These are phyloP conservation scores for Hylodesmum podocarpum DNA, from an alignment of 306 rosid genomes.

Conservation along the genomic window DNA sequence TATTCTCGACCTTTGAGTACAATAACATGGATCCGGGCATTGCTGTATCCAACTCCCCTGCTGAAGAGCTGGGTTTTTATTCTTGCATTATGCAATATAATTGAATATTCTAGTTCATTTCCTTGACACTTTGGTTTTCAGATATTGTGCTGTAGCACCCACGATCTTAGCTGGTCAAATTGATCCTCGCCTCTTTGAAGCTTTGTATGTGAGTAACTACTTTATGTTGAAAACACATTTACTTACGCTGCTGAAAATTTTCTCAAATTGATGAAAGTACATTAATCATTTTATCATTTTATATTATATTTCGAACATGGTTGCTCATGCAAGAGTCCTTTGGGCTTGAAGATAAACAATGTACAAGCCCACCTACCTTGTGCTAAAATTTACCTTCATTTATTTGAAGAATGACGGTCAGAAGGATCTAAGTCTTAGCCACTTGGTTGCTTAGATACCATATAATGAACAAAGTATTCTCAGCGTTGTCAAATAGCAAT, in stretches of 20 bases:
- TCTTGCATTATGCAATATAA: slow-evolving; percentile 22
- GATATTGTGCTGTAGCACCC: slow-evolving; percentile 92
- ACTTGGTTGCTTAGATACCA: neutral
- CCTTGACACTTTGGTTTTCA: slow-evolving; percentile 69
- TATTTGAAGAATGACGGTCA: neutral
- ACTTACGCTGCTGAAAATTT: slow-evolving; percentile 19
- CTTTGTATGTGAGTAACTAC: slow-evolving; percentile 79
- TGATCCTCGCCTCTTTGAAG: slow-evolving; percentile 86
- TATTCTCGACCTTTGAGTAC: slow-evolving; percentile 75
- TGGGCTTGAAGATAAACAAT: neutral
- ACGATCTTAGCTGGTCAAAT: slow-evolving; percentile 88
- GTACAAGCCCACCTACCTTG: neutral
- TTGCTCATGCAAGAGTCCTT: neutral
- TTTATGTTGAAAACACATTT: slow-evolving; percentile 1
- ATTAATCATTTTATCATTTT: neutral
- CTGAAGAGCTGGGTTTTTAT: slow-evolving; percentile 24
- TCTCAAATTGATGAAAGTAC: neutral
- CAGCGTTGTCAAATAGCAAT: too few relatives aligned
- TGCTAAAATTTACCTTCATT: neutral
- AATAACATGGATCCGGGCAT: slow-evolving; percentile 71
- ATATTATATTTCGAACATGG: neutral
- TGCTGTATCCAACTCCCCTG: slow-evolving; percentile 77
- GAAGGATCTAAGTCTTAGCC: neutral
- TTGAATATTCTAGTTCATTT: slow-evolving; percentile 24
- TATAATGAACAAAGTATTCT: neutral